Evolutionary conservation across 2,329 filamentous ascomycete species (phyloP).

Genomic region (Verticillium klebahnii): DNA sequence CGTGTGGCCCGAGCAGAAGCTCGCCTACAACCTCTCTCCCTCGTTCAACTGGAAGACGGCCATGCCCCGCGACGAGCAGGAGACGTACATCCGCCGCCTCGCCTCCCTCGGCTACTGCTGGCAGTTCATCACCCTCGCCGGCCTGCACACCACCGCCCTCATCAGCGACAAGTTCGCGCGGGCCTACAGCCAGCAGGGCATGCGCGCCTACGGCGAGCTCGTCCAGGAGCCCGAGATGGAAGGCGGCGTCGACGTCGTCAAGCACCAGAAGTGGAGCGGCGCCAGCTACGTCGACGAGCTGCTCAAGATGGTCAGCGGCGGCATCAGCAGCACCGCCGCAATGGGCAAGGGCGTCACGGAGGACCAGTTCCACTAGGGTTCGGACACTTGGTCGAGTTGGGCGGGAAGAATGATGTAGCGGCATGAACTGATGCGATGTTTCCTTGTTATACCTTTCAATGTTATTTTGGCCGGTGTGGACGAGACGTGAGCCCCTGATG

Average conservation of each 20-base stretch:
- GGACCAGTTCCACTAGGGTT: constrained; percentile 73
- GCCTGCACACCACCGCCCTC: constrained; percentile 90
- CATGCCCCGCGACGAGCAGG: constrained; percentile 86
- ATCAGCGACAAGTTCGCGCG: constrained; percentile 85
- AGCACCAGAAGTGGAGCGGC: constrained; percentile 98
- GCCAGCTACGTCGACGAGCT: constrained; percentile 93
- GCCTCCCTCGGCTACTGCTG: constrained; percentile 91
- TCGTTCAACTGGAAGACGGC: constrained; percentile 99
- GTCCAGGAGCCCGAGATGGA: constrained; percentile 98
- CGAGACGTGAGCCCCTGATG: background rate
- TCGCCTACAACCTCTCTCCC: constrained; percentile 96
- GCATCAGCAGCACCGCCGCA: constrained; percentile 84
- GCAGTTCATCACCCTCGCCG: constrained; percentile 99
- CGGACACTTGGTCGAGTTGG: background rate
- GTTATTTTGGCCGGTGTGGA: background rate
- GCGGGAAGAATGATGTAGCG: background rate
- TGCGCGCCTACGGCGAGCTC: constrained; percentile 95
- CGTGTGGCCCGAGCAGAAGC: constrained; percentile 93
- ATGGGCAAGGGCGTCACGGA: constrained; percentile 99
- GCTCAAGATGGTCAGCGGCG: constrained; percentile 95
- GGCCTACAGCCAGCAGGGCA: constrained; percentile 76
- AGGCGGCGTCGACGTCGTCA: constrained; percentile 85
- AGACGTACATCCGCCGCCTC: constrained; percentile 93
- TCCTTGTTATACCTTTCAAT: background rate
- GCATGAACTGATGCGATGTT: background rate